Evolutionary conservation across 2,329 filamentous ascomycete genomes (phyloP), one percentile per base, ranked within the genome.

Genomic region (Raffaelea deltoideospora): DNA sequence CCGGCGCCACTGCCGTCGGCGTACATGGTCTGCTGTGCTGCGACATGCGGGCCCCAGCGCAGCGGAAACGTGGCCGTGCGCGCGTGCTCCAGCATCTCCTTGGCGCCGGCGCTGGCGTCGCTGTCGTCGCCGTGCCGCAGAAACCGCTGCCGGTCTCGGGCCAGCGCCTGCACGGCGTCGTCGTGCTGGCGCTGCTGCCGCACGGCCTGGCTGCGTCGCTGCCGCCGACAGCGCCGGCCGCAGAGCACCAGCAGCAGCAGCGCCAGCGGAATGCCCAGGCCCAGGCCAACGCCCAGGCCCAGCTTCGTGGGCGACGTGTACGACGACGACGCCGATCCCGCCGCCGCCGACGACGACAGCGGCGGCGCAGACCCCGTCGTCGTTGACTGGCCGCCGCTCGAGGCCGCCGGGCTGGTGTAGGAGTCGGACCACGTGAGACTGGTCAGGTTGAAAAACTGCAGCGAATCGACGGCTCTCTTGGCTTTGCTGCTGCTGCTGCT

Each of bases 251-350:
- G 44, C 1, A 65, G 55, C 1, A 73, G 55, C 1, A 73, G 42
- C 3, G 72, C 48, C 2, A 69, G 58, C 1, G 68, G 57, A 2
- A 79, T 50, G 2, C 76, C 79, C 2, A 85, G 54, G 2, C 79
- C 77, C 1, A 84, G 50, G 0, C 78, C 79, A 3, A 78, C 56
- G 1, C 76, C 76, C 0, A 83, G 57, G 1, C 76, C 75, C 5
- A 78, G 7, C 10, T 27, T 26, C 19, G 9, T n/a, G 17, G 28
- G 27, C 9, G 31, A 14, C 11, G 33, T 36, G 10, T 33, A 22
- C 7, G 44, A 35, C 13, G 39, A 35, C 7, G 37, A 15, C 3
- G 28, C 20, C 3, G 37, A 35, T 3, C 37, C 10, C 9, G 37
- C 15, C 4, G 48, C 26, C n/a, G 37, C 33, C 4, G 39, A 19